Base-by-base conservation (phyloP, 129 eudicot species). In the Oenanthe sinensis region DNA sequence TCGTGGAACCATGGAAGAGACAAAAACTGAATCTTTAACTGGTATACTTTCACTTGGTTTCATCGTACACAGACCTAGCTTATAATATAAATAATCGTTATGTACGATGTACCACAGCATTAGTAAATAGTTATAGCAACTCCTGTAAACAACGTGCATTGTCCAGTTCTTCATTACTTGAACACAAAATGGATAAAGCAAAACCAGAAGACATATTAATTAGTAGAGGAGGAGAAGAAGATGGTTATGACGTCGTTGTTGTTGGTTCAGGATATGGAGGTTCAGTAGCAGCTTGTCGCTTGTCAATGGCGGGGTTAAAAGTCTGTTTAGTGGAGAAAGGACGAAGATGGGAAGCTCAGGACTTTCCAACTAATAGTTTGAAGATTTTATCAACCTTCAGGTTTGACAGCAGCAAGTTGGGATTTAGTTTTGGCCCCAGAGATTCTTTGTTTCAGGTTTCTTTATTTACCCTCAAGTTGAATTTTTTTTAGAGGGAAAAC, bases 241-340 rank as follows among this genome's bases (percentile, higher is more conserved):
- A 67, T 20, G 82, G 86, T 77, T 86, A 86, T 86, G 89, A 86
- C 54, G 84, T 84, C 22, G 75, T 86, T 2, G 85, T 83, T 22
- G 82, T 86, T 46, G 89, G 89, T 47, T 86, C 86, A 8, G 89
- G 86, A 12, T 86, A 82, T 47, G 86, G 89, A 76, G 89, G 89
- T 69, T 86, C 89, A 4, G 86, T 86, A 52, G 85, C 89, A 6
- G 86, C 89, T 49, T 86, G 84, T 75, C 75, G 89, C 63, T 6
- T 86, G 86, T 80, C 89, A 68, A 77, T 68, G 81, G 86, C 81
- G 0, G 89, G 86, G 7, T 47, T 83, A 8, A 86, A 80, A 70
- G 84, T 83, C 8, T 86, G 89, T 78, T 83, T 83, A 84, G 36
- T 83, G 28, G 89, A 86, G 85, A 86, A 86, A 83, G 89, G 89